Percentiles rank a stretch among this genome's conserved stretches.
These are phyloP conservation scores for Trichoderma gracile DNA, from an alignment of 2,329 filamentous ascomycete species.

Conservation along the genomic window DNA sequence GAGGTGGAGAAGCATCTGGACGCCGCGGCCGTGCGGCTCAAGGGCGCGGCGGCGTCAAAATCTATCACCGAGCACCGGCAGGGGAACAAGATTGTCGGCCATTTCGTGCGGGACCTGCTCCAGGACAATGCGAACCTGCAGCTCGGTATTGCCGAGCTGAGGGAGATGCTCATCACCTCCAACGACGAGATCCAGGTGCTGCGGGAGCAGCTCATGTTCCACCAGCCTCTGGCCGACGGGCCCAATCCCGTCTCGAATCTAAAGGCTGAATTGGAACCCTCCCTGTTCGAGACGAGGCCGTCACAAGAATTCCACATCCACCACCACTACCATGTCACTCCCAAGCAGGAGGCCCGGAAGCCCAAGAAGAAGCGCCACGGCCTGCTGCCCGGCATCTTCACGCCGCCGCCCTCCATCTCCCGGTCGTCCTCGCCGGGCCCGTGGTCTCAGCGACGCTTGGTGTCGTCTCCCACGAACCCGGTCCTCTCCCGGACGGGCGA, in stretches of 20 bases:
- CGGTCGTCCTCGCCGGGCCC: slow-evolving; percentile 45
- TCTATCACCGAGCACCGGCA: slow-evolving; percentile 60
- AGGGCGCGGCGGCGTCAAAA: slow-evolving; percentile 73
- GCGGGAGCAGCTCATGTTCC: slow-evolving; percentile 75
- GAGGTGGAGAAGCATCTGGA: slow-evolving; percentile 80
- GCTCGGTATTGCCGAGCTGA: slow-evolving; percentile 83
- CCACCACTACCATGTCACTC: slow-evolving; percentile 82
- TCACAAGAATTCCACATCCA: slow-evolving; percentile 87
- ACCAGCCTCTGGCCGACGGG: slow-evolving; percentile 64
- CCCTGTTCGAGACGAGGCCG: slow-evolving; percentile 40
- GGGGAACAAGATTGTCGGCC: slow-evolving; percentile 74
- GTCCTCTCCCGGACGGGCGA: slow-evolving; percentile 49
- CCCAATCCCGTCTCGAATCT: slow-evolving; percentile 55
- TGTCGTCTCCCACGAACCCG: slow-evolving; percentile 43
- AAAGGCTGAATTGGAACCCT: slow-evolving; percentile 67
- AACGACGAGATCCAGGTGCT: slow-evolving; percentile 91
- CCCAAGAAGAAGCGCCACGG: slow-evolving; percentile 72
- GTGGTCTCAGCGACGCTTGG: slow-evolving; percentile 42
- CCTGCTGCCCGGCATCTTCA: slow-evolving; percentile 62
- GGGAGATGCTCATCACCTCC: slow-evolving; percentile 86
- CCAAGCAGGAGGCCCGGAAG: slow-evolving; percentile 62
- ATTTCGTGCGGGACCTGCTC: slow-evolving; percentile 93
- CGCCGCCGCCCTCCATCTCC: slow-evolving; percentile 48
- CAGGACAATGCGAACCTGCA: slow-evolving; percentile 95
- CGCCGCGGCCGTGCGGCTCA: slow-evolving; percentile 75